Conservation (phyloP, 225 moss, liverwort and hornwort species). For the Polytrichum formosum region DNA sequence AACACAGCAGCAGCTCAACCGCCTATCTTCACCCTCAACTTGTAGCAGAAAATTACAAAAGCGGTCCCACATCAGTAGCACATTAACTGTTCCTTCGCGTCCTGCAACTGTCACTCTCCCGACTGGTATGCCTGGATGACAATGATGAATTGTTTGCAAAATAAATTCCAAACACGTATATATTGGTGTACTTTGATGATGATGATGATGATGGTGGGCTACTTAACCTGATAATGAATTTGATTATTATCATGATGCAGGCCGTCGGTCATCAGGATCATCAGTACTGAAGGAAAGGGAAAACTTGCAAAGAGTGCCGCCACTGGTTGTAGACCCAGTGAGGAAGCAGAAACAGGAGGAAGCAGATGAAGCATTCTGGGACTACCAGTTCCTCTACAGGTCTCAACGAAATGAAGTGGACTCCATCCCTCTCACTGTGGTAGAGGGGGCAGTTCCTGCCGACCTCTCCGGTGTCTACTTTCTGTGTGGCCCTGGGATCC, state of each 20-base stretch:
- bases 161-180: no score
- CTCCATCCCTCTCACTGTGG: slow-evolving; percentile 20
- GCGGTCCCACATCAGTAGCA: background rate
- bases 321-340: background rate
- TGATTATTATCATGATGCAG: background rate
- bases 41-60: no score
- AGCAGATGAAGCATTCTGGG: slow-evolving; percentile 25
- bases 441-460: slow-evolving; percentile 23
- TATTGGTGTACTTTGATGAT: no score
- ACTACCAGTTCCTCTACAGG: slow-evolving; percentile 38
- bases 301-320: background rate
- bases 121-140: background rate
- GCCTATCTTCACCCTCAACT: no score
- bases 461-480: slow-evolving; percentile 29
- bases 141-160: no score
- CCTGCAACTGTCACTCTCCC: background rate
- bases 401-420: slow-evolving; percentile 33
- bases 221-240: background rate
- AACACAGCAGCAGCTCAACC: no score
- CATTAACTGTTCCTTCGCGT: background rate
- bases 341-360: background rate
- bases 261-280: background rate
- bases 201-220: no score
- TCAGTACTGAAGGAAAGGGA: background rate
- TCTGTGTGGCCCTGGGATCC: slow-evolving; percentile 31